phyloP scores from a whole-genome alignment of 331 rosid genomes.

The Malus hybrid region DNA sequence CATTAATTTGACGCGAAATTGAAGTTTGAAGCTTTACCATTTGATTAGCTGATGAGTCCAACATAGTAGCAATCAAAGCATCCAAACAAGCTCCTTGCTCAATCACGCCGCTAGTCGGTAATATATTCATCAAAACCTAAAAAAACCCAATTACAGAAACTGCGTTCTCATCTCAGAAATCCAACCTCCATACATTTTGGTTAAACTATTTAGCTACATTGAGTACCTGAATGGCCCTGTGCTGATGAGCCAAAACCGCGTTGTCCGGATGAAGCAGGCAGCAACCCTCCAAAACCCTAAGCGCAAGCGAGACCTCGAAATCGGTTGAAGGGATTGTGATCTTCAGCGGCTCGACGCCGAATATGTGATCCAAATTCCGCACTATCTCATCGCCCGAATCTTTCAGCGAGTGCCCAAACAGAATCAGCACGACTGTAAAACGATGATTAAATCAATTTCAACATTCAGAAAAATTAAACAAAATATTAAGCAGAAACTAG shows the following conservation, averaged over 20 bases:
- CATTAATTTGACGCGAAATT: too few relatives aligned
- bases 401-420: slow-evolving; percentile 69
- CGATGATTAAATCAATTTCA: too few relatives aligned
- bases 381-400: slow-evolving; percentile 51
- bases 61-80: slow-evolving; percentile 76
- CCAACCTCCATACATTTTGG: neutral
- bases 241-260: slow-evolving; percentile 26
- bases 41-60: slow-evolving; percentile 87
- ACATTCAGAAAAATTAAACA: neutral
- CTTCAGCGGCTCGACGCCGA: slow-evolving; percentile 66
- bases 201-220: slow-evolving; percentile 56
- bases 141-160: neutral
- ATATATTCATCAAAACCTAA: slow-evolving; percentile 77
- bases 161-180: neutral
- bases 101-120: slow-evolving; percentile 70
- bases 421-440: slow-evolving; percentile 63
- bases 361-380: slow-evolving; percentile 52
- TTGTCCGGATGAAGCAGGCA: slow-evolving; percentile 19
- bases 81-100: slow-evolving; percentile 90
- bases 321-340: slow-evolving; percentile 47
- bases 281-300: slow-evolving; percentile 28
- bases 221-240: slow-evolving; percentile 35
- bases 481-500: too few relatives aligned
- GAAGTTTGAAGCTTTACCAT: slow-evolving; percentile 36
- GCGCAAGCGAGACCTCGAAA: slow-evolving; percentile 19